These are phyloP conservation scores for Fibroporia radiculosa DNA, from an alignment of 768 basidiomycete genomes.

Conservation along the genomic window DNA sequence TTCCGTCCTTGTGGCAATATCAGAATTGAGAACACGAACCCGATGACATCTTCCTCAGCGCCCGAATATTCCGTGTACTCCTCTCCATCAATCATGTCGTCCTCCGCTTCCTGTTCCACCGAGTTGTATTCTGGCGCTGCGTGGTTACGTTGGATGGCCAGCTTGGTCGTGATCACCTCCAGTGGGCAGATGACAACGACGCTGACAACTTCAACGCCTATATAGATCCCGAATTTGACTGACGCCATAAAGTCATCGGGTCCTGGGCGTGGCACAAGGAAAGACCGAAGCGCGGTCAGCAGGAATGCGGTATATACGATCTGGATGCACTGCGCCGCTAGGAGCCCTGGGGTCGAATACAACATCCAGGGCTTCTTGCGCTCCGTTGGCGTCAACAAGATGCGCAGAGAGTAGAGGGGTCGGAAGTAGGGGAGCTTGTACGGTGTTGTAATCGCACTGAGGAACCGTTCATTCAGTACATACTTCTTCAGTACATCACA, in stretches of 20 bases:
- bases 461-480: constrained; percentile 1
- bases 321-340: constrained; percentile 35
- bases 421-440: constrained; percentile 63
- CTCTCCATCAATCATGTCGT: constrained; percentile 46
- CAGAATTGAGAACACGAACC: constrained; percentile 36
- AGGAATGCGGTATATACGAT: constrained; percentile 38
- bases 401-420: constrained; percentile 49
- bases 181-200: constrained; percentile 61
- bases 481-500: neutral
- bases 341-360: constrained; percentile 69
- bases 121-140: constrained; percentile 69
- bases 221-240: constrained; percentile 46
- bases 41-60: constrained; percentile 77
- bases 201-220: constrained; percentile 47
- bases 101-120: constrained; percentile 64
- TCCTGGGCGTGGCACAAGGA: constrained; percentile 52
- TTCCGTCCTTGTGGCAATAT: neutral
- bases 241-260: constrained; percentile 37
- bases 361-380: constrained; percentile 71
- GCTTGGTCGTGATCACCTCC: constrained; percentile 70
- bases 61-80: constrained; percentile 71
- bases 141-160: constrained; percentile 83
- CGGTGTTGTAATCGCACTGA: constrained; percentile 77
- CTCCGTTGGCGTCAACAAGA: constrained; percentile 77
- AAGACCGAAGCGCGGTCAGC: constrained; percentile 33